Percentiles rank a stretch among this genome's conserved stretches.
phyloP scores from a whole-genome alignment of 805 yeast genomes.

The Ogataea trehalophila region DNA sequence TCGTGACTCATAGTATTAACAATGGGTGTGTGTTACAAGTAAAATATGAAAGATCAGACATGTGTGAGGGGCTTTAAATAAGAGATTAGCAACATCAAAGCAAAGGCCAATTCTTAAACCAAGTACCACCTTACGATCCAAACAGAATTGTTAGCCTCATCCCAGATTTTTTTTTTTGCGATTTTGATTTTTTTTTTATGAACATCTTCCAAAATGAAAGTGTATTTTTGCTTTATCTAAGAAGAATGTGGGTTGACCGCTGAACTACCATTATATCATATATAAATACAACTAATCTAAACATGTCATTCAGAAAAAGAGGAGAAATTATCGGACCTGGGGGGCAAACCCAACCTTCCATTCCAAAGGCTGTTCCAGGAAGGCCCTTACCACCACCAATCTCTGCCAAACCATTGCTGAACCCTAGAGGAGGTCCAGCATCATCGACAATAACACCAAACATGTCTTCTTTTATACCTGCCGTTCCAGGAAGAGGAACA shows the following conservation, averaged over 20 bases:
- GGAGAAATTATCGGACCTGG: constrained; percentile 39
- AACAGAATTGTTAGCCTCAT: neutral
- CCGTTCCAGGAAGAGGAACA: constrained; percentile 20
- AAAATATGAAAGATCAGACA: too few species aligned
- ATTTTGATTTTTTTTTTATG: neutral
- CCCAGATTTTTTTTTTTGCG: neutral
- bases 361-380: constrained; percentile 6
- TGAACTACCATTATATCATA: too few species aligned
- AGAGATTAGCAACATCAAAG: too few species aligned
- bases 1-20: too few species aligned
- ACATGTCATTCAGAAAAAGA: constrained; percentile 57
- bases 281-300: neutral
- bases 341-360: constrained; percentile 7
- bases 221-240: neutral
- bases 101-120: too few species aligned
- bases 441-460: constrained; percentile 1
- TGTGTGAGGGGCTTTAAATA: too few species aligned
- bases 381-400: constrained; percentile 1
- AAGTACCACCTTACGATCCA: neutral
- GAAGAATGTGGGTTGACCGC: neutral
- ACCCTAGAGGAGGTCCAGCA: neutral
- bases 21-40: too few species aligned
- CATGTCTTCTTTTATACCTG: constrained; percentile 9
- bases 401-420: neutral
- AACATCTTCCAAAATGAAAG: too few species aligned